Evolutionary conservation across 495 filamentous ascomycete species (phyloP), one percentile per base, ranked within the genome.

Genomic region (Monascus purpureus): DNA sequence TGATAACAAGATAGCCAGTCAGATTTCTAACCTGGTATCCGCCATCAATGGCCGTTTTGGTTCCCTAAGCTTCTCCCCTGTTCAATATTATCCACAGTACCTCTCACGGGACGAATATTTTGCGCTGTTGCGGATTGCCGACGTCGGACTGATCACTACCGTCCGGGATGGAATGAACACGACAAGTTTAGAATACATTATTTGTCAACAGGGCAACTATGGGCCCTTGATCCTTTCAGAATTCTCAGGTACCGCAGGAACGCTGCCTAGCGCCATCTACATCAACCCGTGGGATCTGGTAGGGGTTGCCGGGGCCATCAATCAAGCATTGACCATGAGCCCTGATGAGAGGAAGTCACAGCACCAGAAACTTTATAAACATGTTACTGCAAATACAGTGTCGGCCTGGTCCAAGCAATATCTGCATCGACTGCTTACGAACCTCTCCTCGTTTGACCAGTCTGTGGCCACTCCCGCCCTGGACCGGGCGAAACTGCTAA

Each of bases 121-220:
- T 54, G 85, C 87, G 2, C 70, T 95, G 7, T 65, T 95, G 13
- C 76, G 87, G 19, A 72, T 80, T 4, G 87, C 81, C 6, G 82
- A 93, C 52, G 77, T 93, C 18, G 87, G 85, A 14, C 59, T 95
- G 24, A 93, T 93, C 49, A 93, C 87, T 5, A 87, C 80, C 27
- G 83, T 93, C 17, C 71, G 87, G 25, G 87, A 95, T 52, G 87
- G 87, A 33, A 93, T 95, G 85, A 95, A 95, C 60, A 93, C 87
- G 8, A 93, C 87, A 6, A 86, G 82, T 49, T 54, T 95, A 31
- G 87, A 95, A 53, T 95, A 92, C 51, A 73, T 95, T 17, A 70
- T 95, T 31, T 90, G 83, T 57, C 87, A 95, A 53, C 77, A 80
- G 42, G 75, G 81, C 30, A 75, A 74, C 24, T 73, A 84, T 47